Percentiles rank a stretch among this genome's conserved stretches.
phyloP scores from a whole-genome alignment of 176 grass and related monocot species.

The Aechmea fasciata region DNA sequence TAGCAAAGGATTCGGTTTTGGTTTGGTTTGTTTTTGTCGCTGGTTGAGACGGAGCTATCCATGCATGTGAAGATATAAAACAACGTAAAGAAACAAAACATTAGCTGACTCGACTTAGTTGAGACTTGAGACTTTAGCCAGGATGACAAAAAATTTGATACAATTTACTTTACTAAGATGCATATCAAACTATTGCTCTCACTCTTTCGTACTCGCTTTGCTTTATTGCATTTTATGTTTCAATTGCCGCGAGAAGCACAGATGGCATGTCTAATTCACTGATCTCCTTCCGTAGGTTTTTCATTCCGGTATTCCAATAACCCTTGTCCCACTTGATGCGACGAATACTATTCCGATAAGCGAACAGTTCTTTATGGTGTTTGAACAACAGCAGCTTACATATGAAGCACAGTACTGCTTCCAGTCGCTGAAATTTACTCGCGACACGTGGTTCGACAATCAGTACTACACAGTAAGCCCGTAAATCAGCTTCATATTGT shows the following conservation, averaged over 20 bases:
- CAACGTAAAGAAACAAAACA: too few species aligned
- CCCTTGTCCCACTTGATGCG: slow-evolving; percentile 81
- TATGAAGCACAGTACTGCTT: slow-evolving; percentile 78
- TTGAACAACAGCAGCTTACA: slow-evolving; percentile 43
- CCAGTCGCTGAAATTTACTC: slow-evolving; percentile 58
- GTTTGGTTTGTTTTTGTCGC: too few species aligned
- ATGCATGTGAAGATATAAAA: too few species aligned
- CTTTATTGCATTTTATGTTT: not conserved
- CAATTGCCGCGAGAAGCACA: not conserved
- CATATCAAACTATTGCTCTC: too few species aligned
- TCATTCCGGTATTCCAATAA: slow-evolving; percentile 75
- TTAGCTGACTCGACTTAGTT: too few species aligned
- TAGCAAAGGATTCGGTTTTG: too few species aligned
- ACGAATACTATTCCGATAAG: slow-evolving; percentile 82
- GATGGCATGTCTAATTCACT: not conserved
- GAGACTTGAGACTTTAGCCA: too few species aligned
- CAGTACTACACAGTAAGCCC: slow-evolving; percentile 52
- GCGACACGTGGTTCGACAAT: slow-evolving; percentile 66
- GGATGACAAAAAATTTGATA: too few species aligned
- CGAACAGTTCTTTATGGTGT: slow-evolving; percentile 59
- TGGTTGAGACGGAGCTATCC: too few species aligned
- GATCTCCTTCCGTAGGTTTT: slow-evolving; percentile 33
- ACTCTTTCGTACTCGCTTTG: too few species aligned
- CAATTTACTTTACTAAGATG: too few species aligned
- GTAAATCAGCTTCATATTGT: not conserved